Evolutionary conservation across 306 rosid genomes (phyloP).

Genomic region (Lupinus albus): DNA sequence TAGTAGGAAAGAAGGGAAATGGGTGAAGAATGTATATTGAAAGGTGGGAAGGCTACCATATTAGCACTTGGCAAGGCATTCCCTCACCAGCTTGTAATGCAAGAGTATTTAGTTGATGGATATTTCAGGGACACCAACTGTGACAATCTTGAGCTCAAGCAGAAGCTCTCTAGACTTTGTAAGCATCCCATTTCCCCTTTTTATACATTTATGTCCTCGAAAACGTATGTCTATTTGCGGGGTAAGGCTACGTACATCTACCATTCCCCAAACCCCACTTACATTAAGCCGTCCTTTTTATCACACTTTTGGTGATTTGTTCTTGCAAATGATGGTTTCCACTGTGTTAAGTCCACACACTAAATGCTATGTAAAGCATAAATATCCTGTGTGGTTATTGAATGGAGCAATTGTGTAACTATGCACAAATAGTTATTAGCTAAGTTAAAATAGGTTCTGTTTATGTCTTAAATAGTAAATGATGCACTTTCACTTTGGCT

Average conservation of each 20-base stretch:
- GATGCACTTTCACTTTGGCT: constrained; percentile 19
- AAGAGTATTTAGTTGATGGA: constrained; percentile 87
- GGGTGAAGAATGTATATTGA: constrained; percentile 51
- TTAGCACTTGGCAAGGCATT: constrained; percentile 93
- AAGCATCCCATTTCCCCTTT: constrained; percentile 15
- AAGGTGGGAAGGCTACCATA: constrained; percentile 67
- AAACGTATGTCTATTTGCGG: background rate
- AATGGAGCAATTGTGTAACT: no score
- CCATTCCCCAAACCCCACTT: background rate
- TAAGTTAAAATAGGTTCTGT: background rate
- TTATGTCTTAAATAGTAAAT: background rate
- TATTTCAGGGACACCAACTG: constrained; percentile 87
- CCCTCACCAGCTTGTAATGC: constrained; percentile 93
- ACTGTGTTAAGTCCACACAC: background rate
- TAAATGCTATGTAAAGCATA: background rate
- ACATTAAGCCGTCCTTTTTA: no score
- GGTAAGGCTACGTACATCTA: no score
- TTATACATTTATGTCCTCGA: no score
- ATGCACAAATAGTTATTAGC: no score
- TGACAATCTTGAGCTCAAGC: constrained; percentile 78
- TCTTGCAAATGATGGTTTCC: background rate
- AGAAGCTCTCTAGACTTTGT: constrained; percentile 84
- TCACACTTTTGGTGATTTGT: background rate
- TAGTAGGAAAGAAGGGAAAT: constrained; percentile 44
- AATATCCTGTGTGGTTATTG: no score